Base-by-base conservation (phyloP, 495 filamentous ascomycete genomes). In the Podospora sp. region DNA sequence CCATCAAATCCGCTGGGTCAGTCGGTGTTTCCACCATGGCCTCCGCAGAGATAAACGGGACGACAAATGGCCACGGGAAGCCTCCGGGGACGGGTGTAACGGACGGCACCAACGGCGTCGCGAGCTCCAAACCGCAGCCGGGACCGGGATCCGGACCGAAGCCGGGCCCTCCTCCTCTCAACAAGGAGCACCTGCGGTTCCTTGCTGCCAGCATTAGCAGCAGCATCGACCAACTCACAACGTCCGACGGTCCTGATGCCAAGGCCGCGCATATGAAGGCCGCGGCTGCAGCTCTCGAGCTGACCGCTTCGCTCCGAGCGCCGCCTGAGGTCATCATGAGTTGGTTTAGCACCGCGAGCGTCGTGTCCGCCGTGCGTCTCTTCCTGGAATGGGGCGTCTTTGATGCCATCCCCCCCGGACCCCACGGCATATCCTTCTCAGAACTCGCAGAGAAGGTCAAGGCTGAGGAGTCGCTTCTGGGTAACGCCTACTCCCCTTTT, bases 381-480 rank as follows among this genome's bases (percentile, higher is more conserved):
- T 80, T 74, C 36, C 69, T 72, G 53, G 60, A 75, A 60, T 80
- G 77, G 77, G 64, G 72, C 14, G 71, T 76, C 8, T 79, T 79
- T 27, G 76, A 78, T 29, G 55, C 55, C 21, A 76, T 80, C 22
- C 77, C 78, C 8, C 6, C 51, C 18, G 21, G 21, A 60, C 12
- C 62, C 16, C 69, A 70, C 12, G 62, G 65, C 11, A 73, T 77
- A 33, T 70, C 74, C 0, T 72, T 75, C 12, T 18, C 64, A 2
- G 66, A 69, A 18, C 71, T 80, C 8, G 78, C 76, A 1, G 35
- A 24, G 3, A 71, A 67, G 24, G 59, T 78, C 14, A 62, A 70
- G 16, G 72, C 62, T 8, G 68, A 77, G 16, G 71, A 74, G 25
- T 68, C 69, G 0, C 64, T 80, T 11, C 29, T 79, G 8, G 49